These are phyloP conservation scores for Lactarius sanguifluus DNA, from an alignment of 768 basidiomycete genomes.

Conservation along the genomic window DNA sequence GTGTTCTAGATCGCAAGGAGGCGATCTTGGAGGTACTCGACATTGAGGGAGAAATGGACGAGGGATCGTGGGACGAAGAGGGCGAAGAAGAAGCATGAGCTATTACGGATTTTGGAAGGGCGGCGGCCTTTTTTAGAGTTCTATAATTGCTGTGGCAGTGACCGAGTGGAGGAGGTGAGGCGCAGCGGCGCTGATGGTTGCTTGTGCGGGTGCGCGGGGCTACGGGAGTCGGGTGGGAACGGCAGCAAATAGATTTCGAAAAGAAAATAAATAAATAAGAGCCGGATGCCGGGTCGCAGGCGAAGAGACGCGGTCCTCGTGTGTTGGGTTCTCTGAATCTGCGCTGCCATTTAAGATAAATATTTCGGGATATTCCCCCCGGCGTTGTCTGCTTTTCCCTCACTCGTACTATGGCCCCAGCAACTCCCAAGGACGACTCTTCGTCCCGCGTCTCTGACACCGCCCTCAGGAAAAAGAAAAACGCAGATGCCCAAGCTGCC, in stretches of 20 bases:
- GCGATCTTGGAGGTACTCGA: conserved; percentile 70
- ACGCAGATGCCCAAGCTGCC: conserved; percentile 86
- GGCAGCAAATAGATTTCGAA: conserved; percentile 4
- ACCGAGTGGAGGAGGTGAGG: conserved; percentile 20
- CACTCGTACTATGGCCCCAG: conserved; percentile 34
- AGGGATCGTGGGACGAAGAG: conserved; percentile 31
- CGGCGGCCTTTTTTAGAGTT: not conserved
- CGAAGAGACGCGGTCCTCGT: conserved; percentile 51
- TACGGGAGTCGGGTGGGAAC: conserved; percentile 5
- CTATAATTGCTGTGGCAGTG: conserved; percentile 5
- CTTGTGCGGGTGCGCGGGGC: conserved; percentile 11
- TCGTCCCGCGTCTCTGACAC: conserved; percentile 57
- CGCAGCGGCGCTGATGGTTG: conserved; percentile 8
- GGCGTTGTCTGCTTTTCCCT: conserved; percentile 29
- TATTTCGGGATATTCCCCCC: conserved; percentile 31
- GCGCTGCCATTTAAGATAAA: conserved; percentile 42
- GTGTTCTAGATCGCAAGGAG: conserved; percentile 66
- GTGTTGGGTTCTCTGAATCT: conserved; percentile 65
- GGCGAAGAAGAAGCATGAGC: conserved; percentile 17
- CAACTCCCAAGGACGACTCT: conserved; percentile 39
- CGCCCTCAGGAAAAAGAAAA: conserved; percentile 81
- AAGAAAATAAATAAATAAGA: conserved; percentile 7
- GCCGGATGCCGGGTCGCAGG: conserved; percentile 13
- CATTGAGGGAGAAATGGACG: conserved; percentile 53
- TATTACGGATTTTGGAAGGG: not conserved